Evolutionary conservation across 2,329 filamentous ascomycete genomes (phyloP).

Genomic region (Sporothrix protearum): DNA sequence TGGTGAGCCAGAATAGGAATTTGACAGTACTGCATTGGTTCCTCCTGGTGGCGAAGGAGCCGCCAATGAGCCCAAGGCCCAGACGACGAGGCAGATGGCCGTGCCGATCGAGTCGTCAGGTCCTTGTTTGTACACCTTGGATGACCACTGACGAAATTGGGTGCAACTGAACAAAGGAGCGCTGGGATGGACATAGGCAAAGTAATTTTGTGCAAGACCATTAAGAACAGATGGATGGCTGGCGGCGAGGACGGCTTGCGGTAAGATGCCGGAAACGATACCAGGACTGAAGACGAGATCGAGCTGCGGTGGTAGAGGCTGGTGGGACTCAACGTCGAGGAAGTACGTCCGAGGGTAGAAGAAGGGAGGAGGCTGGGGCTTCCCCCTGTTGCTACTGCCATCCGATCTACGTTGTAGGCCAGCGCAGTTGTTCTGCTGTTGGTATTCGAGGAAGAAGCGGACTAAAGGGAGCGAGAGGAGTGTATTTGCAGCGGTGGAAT

Average conservation of each 20-base stretch:
- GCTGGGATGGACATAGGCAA: constrained; percentile 37
- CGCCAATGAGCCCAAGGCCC: constrained; percentile 34
- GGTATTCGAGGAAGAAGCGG: constrained; percentile 34
- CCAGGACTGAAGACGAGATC: constrained; percentile 30
- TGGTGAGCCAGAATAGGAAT: not conserved
- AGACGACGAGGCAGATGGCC: constrained; percentile 39
- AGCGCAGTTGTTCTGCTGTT: not conserved
- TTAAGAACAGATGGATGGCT: constrained; percentile 34
- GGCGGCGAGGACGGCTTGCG: constrained; percentile 14
- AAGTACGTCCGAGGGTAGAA: constrained; percentile 37
- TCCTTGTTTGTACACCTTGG: constrained; percentile 30
- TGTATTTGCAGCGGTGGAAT: constrained; percentile 36
- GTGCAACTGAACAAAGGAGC: constrained; percentile 37
- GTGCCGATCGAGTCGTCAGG: constrained; percentile 32
- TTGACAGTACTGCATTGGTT: not conserved
- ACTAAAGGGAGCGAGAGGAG: constrained; percentile 37
- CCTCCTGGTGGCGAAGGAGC: not conserved
- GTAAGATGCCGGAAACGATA: not conserved
- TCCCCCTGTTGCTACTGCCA: not conserved
- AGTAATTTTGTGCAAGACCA: constrained; percentile 35
- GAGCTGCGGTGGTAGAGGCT: constrained; percentile 35
- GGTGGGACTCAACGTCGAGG: constrained; percentile 36
- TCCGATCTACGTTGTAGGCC: not conserved
- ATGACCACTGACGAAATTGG: constrained; percentile 34
- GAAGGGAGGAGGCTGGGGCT: not conserved